Evolutionary conservation across 495 filamentous ascomycete genomes (phyloP).

Genomic region (Penicillium chermesinum): DNA sequence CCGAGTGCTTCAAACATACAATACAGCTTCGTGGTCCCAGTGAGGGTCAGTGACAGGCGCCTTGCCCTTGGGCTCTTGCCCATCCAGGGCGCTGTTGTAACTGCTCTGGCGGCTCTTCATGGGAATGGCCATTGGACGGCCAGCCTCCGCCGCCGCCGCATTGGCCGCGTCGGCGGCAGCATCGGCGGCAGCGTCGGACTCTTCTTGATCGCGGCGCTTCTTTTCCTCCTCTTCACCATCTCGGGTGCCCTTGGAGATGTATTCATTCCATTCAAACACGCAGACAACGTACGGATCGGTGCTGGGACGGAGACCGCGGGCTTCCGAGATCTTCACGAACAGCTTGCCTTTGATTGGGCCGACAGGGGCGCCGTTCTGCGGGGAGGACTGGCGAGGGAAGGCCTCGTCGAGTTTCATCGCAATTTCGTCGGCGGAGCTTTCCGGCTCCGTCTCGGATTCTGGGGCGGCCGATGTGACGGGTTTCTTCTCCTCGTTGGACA

Average conservation of each 20-base stretch:
- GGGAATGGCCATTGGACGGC: conserved; percentile 7
- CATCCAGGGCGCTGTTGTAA: conserved; percentile 73
- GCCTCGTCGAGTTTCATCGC: conserved; percentile 43
- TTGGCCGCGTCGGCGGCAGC: conserved; percentile 18
- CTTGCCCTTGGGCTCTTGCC: conserved; percentile 59
- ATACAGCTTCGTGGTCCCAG: conserved; percentile 93
- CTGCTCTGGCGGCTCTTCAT: conserved; percentile 62
- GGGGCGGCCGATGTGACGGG: conserved; percentile 26
- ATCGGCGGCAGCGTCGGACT: conserved; percentile 68
- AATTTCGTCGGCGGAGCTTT: conserved; percentile 36
- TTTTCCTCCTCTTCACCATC: conserved; percentile 54
- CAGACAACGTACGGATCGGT: conserved; percentile 92
- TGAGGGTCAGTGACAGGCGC: conserved; percentile 78
- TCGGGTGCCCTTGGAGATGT: conserved; percentile 82
- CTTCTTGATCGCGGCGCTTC: conserved; percentile 43
- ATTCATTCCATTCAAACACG: conserved; percentile 93
- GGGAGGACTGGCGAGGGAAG: conserved; percentile 32
- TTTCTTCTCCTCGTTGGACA: conserved; percentile 58
- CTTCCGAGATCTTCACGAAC: conserved; percentile 80
- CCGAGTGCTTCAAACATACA: conserved; percentile 57
- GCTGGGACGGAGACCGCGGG: conserved; percentile 72
- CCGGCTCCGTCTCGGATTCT: conserved; percentile 22
- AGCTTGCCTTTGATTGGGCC: conserved; percentile 84
- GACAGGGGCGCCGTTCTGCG: conserved; percentile 52
- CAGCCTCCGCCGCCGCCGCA: neutral